Conservation (phyloP, 139 green algal species). For the Eudorina sp. region DNA sequence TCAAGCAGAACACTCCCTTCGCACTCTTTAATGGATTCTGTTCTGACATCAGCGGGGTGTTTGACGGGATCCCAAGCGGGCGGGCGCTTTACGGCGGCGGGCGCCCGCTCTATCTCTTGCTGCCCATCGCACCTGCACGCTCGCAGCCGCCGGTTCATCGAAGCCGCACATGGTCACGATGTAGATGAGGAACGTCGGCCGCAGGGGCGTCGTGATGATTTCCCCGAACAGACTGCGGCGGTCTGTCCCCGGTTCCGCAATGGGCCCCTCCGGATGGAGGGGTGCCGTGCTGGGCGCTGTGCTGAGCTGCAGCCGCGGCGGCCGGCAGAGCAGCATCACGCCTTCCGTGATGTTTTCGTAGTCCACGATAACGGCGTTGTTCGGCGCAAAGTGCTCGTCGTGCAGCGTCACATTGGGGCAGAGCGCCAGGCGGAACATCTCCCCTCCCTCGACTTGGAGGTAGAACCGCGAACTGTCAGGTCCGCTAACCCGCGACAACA, state of each 20-base stretch:
- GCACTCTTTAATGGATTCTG: too few relatives aligned
- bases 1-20: too few relatives aligned
- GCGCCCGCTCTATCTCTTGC: too few relatives aligned
- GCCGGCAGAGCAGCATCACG: background rate
- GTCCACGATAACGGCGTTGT: background rate
- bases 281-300: too few relatives aligned
- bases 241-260: background rate
- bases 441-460: background rate
- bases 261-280: too few relatives aligned
- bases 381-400: background rate
- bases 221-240: background rate
- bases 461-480: background rate
- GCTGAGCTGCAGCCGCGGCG: background rate
- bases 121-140: background rate
- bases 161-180: background rate
- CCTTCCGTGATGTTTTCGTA: background rate
- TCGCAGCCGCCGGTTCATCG: background rate
- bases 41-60: too few relatives aligned
- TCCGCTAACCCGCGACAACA: background rate
- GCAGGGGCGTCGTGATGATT: background rate
- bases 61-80: too few relatives aligned
- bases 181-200: background rate
- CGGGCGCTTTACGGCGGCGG: too few relatives aligned
- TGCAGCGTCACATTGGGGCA: background rate
- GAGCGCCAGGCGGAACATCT: background rate